Evolutionary conservation across 129 eudicot genomes (phyloP), one percentile per base, ranked within the genome.

Genomic region (Smallanthus sonchifolius): DNA sequence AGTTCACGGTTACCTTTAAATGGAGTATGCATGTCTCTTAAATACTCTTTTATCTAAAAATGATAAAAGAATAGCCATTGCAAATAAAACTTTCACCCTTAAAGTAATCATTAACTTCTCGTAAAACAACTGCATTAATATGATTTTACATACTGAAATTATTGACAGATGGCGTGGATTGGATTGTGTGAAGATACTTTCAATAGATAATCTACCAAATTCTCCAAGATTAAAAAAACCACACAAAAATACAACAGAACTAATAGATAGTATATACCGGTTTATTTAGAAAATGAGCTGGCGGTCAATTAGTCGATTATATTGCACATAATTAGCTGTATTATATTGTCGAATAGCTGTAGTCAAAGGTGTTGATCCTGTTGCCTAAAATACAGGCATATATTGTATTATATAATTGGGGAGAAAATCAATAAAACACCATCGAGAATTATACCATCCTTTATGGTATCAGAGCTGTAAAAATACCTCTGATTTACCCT

Each of bases 51-150:
- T 40, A 39, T 54, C 55, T 67, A 44, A 34, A 9, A 42, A 67
- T 14, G 61, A 34, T 42, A 56, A 56, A 76, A 43, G 60, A 76
- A 40, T n/a, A 52, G 7, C 16, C 1, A 28, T 35, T 35, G 45
- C 36, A 67, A 3, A 40, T 67, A 75, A 32, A 64, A 15, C 42
- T 64, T 65, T 10, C 38, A 49, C 7, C 62, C 17, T 30, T 2
- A 16, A 16, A 36, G 65, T 52, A 71, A 71, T 54, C 32, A 51
- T 54, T 10, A 74, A 13, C 48, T 62, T 74, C 60, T 45, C 28
- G 43, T 62, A 74, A 63, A 45, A 1, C 8, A 39, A 47, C 10
- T 63, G 15, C 6, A 9, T 13, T 49, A 17, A 65, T 47, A 63
- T 64, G 52, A 16, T 45, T 75, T 38, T 49, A 63, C 51, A 65